A percentile compares a stretch with the other conserved stretches of the same genome.
Evolutionary conservation across 2,329 filamentous ascomycete genomes (phyloP).

Genomic region (Sporothrix phasma): DNA sequence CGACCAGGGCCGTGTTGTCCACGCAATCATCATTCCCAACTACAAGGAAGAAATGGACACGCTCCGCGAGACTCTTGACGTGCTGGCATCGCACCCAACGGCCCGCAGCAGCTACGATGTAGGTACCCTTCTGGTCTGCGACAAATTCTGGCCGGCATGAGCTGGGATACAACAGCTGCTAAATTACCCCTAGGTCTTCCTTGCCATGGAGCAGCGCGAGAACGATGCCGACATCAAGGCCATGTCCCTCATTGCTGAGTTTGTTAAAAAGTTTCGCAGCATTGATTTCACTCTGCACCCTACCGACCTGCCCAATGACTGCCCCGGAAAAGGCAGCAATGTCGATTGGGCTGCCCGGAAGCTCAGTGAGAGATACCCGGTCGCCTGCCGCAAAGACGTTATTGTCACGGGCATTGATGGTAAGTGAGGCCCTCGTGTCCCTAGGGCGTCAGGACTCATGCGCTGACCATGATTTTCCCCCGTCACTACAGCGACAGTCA

Average conservation of each 20-base stretch:
- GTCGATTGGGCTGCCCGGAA: constrained; percentile 60
- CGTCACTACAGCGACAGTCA: constrained; percentile 54
- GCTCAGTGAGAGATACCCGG: constrained; percentile 50
- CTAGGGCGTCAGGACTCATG: neutral
- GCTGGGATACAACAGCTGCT: neutral
- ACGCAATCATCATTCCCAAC: constrained; percentile 61
- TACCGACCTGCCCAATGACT: constrained; percentile 53
- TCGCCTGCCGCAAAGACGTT: constrained; percentile 46
- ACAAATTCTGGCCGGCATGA: neutral
- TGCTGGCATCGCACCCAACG: constrained; percentile 56
- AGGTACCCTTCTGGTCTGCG: constrained; percentile 29
- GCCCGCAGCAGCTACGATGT: constrained; percentile 59
- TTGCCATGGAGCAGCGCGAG: constrained; percentile 65
- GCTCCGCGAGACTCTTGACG: constrained; percentile 56
- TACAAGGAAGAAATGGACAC: constrained; percentile 65
- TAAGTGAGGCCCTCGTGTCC: constrained; percentile 31
- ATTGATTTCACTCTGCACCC: constrained; percentile 62
- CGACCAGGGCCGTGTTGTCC: constrained; percentile 41
- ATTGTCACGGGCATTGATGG: constrained; percentile 65
- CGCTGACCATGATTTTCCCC: constrained; percentile 21
- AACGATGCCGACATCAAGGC: constrained; percentile 52
- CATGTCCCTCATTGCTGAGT: constrained; percentile 49
- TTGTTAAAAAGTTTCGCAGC: constrained; percentile 53
- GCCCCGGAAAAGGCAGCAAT: constrained; percentile 67
- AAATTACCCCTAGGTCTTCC: constrained; percentile 44